phyloP scores from a whole-genome alignment of 2,329 filamentous ascomycete species.

The Didymella keratinophila region DNA sequence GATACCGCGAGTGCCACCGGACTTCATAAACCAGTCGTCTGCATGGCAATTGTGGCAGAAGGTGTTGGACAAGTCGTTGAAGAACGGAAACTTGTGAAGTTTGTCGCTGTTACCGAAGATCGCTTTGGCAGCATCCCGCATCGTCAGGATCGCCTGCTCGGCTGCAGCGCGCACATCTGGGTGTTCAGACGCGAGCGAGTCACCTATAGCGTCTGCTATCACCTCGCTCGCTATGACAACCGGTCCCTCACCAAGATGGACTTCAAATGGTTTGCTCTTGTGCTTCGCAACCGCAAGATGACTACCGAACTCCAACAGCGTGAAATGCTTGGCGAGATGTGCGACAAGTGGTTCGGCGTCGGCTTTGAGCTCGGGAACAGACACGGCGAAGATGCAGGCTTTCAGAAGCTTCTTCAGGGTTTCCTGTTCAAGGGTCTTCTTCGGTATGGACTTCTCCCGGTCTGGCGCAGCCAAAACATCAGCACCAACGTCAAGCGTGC shows the following conservation, averaged over 20 bases:
- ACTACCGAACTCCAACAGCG: conserved; percentile 85
- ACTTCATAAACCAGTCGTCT: conserved; percentile 99
- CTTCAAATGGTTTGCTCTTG: conserved; percentile 79
- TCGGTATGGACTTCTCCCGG: conserved; percentile 80
- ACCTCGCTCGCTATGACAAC: conserved; percentile 86
- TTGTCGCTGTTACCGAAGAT: conserved; percentile 80
- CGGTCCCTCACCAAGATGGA: conserved; percentile 84
- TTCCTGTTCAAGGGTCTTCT: conserved; percentile 84
- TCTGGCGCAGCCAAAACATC: conserved; percentile 78
- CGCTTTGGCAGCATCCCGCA: conserved; percentile 76
- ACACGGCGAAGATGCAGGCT: conserved; percentile 84
- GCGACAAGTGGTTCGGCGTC: conserved; percentile 78
- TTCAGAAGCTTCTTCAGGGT: conserved; percentile 87
- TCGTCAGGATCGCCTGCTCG: conserved; percentile 76
- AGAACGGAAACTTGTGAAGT: conserved; percentile 81
- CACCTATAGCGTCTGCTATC: conserved; percentile 87
- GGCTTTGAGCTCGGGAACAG: conserved; percentile 78
- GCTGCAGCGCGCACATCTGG: conserved; percentile 82
- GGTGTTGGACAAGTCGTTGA: conserved; percentile 78
- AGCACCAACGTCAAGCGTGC: conserved; percentile 74
- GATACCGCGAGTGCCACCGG: conserved; percentile 89
- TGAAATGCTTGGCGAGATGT: conserved; percentile 88
- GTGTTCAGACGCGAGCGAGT: conserved; percentile 87
- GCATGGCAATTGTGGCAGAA: conserved; percentile 97
- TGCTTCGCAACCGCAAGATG: conserved; percentile 84